Evolutionary conservation across 2,329 filamentous ascomycete species (phyloP).

Genomic region (Fusarium armeniacum): DNA sequence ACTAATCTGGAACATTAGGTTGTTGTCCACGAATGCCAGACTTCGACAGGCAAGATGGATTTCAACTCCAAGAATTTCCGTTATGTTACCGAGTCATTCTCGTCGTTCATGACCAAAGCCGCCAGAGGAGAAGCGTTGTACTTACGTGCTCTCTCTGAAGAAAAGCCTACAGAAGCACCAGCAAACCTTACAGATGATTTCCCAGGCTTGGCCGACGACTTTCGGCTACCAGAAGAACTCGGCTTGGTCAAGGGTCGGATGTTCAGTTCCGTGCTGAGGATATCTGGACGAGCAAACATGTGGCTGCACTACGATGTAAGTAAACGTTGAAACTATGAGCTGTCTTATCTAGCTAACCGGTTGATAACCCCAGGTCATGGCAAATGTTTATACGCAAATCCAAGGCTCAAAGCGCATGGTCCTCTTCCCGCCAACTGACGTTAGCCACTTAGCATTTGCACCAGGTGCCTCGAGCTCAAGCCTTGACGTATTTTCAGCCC

Average conservation of each 20-base stretch:
- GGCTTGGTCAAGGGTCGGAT: constrained; percentile 69
- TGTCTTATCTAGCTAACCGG: constrained; percentile 6
- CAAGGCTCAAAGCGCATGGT: constrained; percentile 78
- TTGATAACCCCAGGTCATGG: constrained; percentile 74
- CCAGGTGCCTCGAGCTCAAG: constrained; percentile 86
- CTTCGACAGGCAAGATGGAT: constrained; percentile 74
- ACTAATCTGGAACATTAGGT: constrained; percentile 62
- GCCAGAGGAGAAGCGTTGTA: constrained; percentile 75
- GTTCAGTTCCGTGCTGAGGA: constrained; percentile 83
- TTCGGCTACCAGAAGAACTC: constrained; percentile 75
- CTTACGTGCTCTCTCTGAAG: constrained; percentile 80
- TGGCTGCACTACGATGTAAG: constrained; percentile 90
- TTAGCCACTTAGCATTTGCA: constrained; percentile 76
- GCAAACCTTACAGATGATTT: constrained; percentile 81
- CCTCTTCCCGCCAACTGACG: constrained; percentile 83
- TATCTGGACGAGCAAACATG: constrained; percentile 85
- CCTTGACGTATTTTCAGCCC: constrained; percentile 74
- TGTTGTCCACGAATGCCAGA: constrained; percentile 77
- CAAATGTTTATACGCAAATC: constrained; percentile 87
- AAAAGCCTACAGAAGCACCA: constrained; percentile 76
- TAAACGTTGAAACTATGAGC: constrained; percentile 21
- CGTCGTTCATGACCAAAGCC: constrained; percentile 73
- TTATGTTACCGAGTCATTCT: constrained; percentile 78
- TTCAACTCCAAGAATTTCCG: constrained; percentile 87
- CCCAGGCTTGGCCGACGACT: constrained; percentile 76